These are phyloP conservation scores for Castanospermum australe DNA, from an alignment of 306 rosid species.

Conservation along the genomic window DNA sequence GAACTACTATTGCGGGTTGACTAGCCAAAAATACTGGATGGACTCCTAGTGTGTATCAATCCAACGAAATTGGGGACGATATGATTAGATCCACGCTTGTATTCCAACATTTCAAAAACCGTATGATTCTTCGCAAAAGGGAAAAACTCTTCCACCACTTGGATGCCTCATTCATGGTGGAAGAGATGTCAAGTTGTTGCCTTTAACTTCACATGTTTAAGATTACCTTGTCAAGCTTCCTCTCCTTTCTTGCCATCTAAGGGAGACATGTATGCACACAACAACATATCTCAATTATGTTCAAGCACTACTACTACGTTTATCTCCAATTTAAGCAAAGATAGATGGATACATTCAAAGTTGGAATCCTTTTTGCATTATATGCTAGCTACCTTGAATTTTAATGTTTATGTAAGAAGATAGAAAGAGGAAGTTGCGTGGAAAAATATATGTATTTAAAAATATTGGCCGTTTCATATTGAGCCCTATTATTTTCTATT, in stretches of 20 bases:
- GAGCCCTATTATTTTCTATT: neutral
- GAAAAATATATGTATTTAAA: neutral
- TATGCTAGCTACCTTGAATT: neutral
- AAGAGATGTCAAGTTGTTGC: conserved; percentile 23
- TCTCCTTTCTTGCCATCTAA: conserved; percentile 42
- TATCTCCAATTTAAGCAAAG: conserved; percentile 20
- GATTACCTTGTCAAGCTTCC: conserved; percentile 23
- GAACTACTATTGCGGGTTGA: conserved; percentile 26
- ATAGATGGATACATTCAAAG: neutral
- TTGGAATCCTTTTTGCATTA: neutral
- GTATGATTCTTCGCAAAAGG: conserved; percentile 26
- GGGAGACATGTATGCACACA: conserved; percentile 29
- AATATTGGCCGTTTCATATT: neutral
- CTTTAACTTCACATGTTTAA: conserved; percentile 24
- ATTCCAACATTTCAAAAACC: conserved; percentile 33
- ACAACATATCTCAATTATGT: conserved; percentile 25
- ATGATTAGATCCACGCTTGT: conserved; percentile 33
- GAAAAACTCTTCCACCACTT: conserved; percentile 26
- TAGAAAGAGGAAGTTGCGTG: neutral
- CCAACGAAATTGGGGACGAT: conserved; percentile 16
- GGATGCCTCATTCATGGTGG: conserved; percentile 26
- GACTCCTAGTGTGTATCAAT: conserved; percentile 14
- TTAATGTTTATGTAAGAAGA: neutral
- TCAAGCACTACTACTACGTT: neutral
- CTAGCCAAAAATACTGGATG: neutral